Base-by-base conservation (phyloP, 192 early-diverging fungal genomes). In the Linnemannia schmuckeri region DNA sequence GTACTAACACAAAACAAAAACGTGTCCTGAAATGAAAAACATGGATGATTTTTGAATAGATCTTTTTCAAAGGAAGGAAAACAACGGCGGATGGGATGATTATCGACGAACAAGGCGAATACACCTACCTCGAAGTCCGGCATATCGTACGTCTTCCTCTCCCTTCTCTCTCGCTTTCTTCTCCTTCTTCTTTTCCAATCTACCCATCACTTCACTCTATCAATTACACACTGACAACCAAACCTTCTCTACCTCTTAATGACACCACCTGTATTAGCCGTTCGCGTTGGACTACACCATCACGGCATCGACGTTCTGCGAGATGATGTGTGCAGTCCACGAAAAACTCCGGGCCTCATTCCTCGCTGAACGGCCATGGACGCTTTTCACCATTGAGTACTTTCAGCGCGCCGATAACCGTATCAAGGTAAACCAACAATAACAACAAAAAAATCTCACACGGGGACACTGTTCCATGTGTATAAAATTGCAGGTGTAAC, bases 271-370 rank as follows among this genome's bases (percentile, higher is more conserved):
- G 20, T 10, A 35, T 0, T 54, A 85, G 83, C 83, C 83, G 0
- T 86, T 86, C 46, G 74, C 73, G 13, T n/a, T 80, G 20, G 83
- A 86, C 37, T 86, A 77, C 73, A 40, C 74, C 0, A 69, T 86
- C 27, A 86, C 83, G 9, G 52, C 71, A 46, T 41, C 83, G n/a
- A 77, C 83, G 0, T 79, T 86, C 15, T 80, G 78, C 37, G 83
- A 80, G 17, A 77, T 77, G 70, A 74, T 86, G 24, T 12, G 6
- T 40, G 57, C 72, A 33, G 74, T 72, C 0, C 77, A 86, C 44
- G 83, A 86, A 18, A 80, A 77, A n/a, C 27, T 86, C 1, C 15
- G 27, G 1, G 0, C 42, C 0, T 54, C 55, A 20, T 55, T 40
- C 9, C 52, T 74, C 1, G 30, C 77, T 35, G 74, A 86, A 15